Percentiles rank a stretch among this genome's conserved stretches.
Conservation (phyloP, 2,329 filamentous ascomycete species). For the Mycosphaerella arachidis region DNA sequence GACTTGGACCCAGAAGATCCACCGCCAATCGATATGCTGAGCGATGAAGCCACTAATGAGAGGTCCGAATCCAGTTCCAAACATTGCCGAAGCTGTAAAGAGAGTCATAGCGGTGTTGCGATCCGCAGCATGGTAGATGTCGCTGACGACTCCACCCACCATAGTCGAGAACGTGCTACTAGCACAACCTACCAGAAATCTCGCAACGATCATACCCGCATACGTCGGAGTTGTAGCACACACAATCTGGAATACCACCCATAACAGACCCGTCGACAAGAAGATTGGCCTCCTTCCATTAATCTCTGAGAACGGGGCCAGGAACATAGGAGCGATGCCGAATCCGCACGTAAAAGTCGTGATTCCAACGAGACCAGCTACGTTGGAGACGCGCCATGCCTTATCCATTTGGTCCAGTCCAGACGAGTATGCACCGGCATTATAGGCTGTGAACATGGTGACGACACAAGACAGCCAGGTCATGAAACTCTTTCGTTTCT, state of each 20-base stretch:
- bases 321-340: conserved; percentile 75
- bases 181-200: conserved; percentile 74
- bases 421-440: conserved; percentile 74
- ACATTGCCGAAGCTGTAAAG: conserved; percentile 73
- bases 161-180: conserved; percentile 79
- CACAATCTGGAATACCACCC: conserved; percentile 65
- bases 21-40: conserved; percentile 66
- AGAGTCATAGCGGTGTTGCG: conserved; percentile 87
- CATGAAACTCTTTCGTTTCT: conserved; percentile 63
- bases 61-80: conserved; percentile 76
- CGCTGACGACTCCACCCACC: conserved; percentile 85
- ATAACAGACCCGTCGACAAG: conserved; percentile 66
- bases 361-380: conserved; percentile 69
- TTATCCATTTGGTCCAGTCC: conserved; percentile 60
- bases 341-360: conserved; percentile 81
- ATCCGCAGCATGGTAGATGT: conserved; percentile 73
- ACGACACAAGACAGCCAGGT: conserved; percentile 71
- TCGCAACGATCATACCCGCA: conserved; percentile 67
- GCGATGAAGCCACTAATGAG: conserved; percentile 67
- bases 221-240: conserved; percentile 68
- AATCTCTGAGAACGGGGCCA: conserved; percentile 77
- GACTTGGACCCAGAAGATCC: conserved; percentile 83
- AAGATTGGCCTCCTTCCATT: conserved; percentile 84
- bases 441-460: conserved; percentile 69
- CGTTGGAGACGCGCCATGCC: conserved; percentile 60